A percentile compares a stretch with the other conserved stretches of the same genome.
Evolutionary conservation across 1,284 basidiomycete genomes (phyloP).

Genomic region (Pulveroboletus sp.): DNA sequence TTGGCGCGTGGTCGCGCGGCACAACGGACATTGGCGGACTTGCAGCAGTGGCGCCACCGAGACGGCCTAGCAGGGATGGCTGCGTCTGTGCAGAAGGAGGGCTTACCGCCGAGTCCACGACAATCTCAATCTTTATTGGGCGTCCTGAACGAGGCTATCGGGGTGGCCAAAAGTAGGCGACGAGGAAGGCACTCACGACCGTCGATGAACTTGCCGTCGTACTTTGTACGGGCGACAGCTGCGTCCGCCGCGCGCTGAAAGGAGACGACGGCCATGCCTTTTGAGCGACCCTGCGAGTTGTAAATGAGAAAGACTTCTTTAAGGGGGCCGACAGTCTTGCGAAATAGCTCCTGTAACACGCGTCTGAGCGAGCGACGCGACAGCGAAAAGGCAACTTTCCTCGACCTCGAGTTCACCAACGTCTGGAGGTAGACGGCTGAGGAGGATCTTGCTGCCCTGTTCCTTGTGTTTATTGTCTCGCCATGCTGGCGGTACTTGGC

Average conservation of each 20-base stretch:
- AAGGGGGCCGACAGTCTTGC: slow-evolving; percentile 71
- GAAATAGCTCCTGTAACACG: slow-evolving; percentile 60
- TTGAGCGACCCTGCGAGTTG: slow-evolving; percentile 69
- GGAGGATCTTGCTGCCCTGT: slow-evolving; percentile 65
- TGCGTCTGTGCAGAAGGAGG: slow-evolving; percentile 17
- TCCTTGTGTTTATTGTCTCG: slow-evolving; percentile 40
- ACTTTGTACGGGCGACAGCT: slow-evolving; percentile 57
- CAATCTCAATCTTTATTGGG: slow-evolving; percentile 68
- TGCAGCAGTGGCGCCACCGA: slow-evolving; percentile 24
- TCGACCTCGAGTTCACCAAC: slow-evolving; percentile 69
- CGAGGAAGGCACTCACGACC: slow-evolving; percentile 53
- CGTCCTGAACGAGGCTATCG: slow-evolving; percentile 45
- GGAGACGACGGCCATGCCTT: slow-evolving; percentile 72
- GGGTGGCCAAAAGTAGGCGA: neutral
- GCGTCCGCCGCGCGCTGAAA: slow-evolving; percentile 67
- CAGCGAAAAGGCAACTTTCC: slow-evolving; percentile 43
- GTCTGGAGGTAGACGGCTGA: slow-evolving; percentile 68
- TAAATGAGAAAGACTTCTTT: slow-evolving; percentile 69
- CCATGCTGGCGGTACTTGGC: slow-evolving; percentile 62
- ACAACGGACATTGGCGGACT: slow-evolving; percentile 10
- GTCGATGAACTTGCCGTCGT: slow-evolving; percentile 74
- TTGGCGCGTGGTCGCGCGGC: slow-evolving; percentile 18
- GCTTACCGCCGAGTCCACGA: slow-evolving; percentile 44
- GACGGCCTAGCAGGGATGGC: slow-evolving; percentile 42
- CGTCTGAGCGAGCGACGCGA: slow-evolving; percentile 5